Percentiles rank a stretch among this genome's conserved stretches.
These are phyloP conservation scores for Penicillium sp. DNA, from an alignment of 2,329 filamentous ascomycete genomes.

Conservation along the genomic window DNA sequence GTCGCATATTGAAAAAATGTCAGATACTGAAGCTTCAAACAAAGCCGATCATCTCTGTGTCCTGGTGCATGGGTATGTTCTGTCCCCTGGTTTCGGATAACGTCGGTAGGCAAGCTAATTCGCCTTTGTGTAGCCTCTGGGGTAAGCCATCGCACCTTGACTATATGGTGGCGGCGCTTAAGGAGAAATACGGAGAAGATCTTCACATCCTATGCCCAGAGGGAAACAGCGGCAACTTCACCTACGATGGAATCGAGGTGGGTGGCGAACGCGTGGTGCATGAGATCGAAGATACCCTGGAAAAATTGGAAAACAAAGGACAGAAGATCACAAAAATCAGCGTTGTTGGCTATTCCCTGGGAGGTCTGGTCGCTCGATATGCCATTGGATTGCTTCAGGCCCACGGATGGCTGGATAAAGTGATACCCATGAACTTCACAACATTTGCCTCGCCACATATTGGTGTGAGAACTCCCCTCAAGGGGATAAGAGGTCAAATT, in stretches of 20 bases:
- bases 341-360: constrained; percentile 85
- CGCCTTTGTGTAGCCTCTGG: constrained; percentile 52
- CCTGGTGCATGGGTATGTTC: constrained; percentile 60
- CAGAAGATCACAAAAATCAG: constrained; percentile 78
- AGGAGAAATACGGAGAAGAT: constrained; percentile 50
- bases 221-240: constrained; percentile 59
- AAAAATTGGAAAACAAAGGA: constrained; percentile 59
- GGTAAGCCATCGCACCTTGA: constrained; percentile 61
- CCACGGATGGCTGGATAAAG: constrained; percentile 73
- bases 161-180: constrained; percentile 54
- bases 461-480: constrained; percentile 70
- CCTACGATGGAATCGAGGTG: constrained; percentile 67
- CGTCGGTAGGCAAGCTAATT: constrained; percentile 12
- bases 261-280: constrained; percentile 66
- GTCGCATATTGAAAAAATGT: constrained; percentile 6
- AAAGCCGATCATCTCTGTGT: constrained; percentile 59
- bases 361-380: constrained; percentile 83
- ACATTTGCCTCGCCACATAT: constrained; percentile 87
- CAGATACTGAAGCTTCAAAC: not conserved
- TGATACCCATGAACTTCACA: constrained; percentile 89
- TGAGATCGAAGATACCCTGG: constrained; percentile 63
- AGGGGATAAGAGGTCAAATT: constrained; percentile 64
- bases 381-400: constrained; percentile 80
- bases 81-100: constrained; percentile 6
- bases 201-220: constrained; percentile 59